A percentile compares a stretch with the other conserved stretches of the same genome.
Conservation (phyloP, 2,329 filamentous ascomycete genomes). For the Ophiostoma populinum region DNA sequence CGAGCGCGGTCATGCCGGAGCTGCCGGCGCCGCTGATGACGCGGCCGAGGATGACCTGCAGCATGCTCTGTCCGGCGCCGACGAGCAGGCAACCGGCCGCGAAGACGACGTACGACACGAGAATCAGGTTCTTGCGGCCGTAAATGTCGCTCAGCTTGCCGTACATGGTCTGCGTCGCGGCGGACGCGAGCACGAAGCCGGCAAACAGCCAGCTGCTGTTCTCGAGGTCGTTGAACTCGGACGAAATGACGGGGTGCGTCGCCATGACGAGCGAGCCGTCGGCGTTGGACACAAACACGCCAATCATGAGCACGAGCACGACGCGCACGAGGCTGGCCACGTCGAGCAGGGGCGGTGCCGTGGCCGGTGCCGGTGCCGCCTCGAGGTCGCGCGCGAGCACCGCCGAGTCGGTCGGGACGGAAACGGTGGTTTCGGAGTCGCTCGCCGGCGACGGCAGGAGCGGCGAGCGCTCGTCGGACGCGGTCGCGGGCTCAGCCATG, state of each 20-base stretch:
- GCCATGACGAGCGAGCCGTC: constrained; percentile 50
- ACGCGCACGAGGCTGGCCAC: constrained; percentile 1
- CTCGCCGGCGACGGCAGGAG: constrained; percentile 2
- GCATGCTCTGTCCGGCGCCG: constrained; percentile 28
- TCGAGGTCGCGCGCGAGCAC: constrained; percentile 9
- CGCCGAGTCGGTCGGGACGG: constrained; percentile 7
- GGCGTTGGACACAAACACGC: constrained; percentile 47
- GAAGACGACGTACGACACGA: constrained; percentile 33
- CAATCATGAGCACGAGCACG: constrained; percentile 15
- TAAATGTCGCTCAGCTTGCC: constrained; percentile 41
- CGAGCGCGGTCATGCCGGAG: constrained; percentile 32
- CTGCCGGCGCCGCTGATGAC: constrained; percentile 33
- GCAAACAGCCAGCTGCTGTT: constrained; percentile 42
- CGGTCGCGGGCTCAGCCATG: neutral
- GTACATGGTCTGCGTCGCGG: constrained; percentile 34
- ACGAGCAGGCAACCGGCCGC: constrained; percentile 20
- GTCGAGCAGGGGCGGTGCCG: neutral
- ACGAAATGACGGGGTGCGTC: constrained; percentile 44
- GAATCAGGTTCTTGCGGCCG: constrained; percentile 32
- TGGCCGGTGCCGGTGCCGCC: constrained; percentile 1
- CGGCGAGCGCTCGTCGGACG: constrained; percentile 7
- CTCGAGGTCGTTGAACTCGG: constrained; percentile 38
- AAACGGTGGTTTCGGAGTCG: constrained; percentile 2
- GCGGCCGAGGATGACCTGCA: constrained; percentile 31
- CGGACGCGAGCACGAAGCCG: constrained; percentile 31